phyloP scores from a whole-genome alignment of 768 basidiomycete genomes.

The Sutorius australiensis region DNA sequence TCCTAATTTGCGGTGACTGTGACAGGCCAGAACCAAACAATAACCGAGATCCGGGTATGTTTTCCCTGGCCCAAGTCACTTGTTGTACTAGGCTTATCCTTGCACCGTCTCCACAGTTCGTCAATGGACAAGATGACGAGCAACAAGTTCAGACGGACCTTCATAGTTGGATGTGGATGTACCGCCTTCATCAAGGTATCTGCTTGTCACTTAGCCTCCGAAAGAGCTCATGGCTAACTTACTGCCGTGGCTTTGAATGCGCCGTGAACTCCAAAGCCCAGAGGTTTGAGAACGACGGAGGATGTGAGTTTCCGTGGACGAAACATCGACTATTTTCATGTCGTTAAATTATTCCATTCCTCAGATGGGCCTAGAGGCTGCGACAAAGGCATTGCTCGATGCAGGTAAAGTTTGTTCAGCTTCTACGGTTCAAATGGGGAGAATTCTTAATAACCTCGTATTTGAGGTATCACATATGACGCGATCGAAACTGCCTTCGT shows the following conservation, averaged over 20 bases:
- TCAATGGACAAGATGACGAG: slow-evolving; percentile 1
- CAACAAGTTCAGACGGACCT: slow-evolving; percentile 9
- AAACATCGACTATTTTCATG: background rate
- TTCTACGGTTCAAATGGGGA: background rate
- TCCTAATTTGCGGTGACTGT: no score
- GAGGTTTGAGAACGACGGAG: slow-evolving; percentile 61
- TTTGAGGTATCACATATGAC: slow-evolving; percentile 78
- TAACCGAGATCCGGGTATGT: background rate
- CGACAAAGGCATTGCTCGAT: slow-evolving; percentile 82
- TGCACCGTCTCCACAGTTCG: background rate
- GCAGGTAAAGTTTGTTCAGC: slow-evolving; percentile 47
- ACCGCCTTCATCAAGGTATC: slow-evolving; percentile 20
- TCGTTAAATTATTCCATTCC: background rate
- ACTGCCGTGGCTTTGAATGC: background rate
- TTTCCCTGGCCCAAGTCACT: background rate
- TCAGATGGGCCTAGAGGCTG: slow-evolving; percentile 84
- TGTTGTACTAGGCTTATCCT: background rate
- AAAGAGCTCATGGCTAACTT: background rate
- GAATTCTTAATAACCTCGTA: background rate
- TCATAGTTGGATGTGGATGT: slow-evolving; percentile 20
- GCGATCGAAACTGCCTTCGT: slow-evolving; percentile 68
- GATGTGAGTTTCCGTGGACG: slow-evolving; percentile 45
- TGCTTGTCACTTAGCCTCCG: background rate
- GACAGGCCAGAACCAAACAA: background rate
- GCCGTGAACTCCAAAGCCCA: slow-evolving; percentile 45